Percentiles rank a stretch among this genome's conserved stretches.
These are phyloP conservation scores for Hymenotorrendiella dingleyae DNA, from an alignment of 2,329 filamentous ascomycete species.

Conservation along the genomic window DNA sequence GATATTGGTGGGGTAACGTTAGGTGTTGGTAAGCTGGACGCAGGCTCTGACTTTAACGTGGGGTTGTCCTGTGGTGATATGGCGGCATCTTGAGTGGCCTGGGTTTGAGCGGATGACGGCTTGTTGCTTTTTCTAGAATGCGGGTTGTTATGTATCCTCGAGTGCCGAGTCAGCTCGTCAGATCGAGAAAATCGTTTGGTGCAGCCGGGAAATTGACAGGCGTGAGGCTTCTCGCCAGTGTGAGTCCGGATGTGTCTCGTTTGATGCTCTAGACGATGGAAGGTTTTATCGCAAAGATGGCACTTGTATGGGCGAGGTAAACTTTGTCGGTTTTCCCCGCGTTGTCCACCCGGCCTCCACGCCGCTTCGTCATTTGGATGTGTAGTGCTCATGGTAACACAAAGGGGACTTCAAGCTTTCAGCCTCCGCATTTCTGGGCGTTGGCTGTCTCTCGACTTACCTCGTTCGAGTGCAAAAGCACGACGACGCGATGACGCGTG, in stretches of 20 bases:
- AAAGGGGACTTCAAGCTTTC: too few species aligned
- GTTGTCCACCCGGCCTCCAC: constrained; percentile 31
- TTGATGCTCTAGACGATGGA: constrained; percentile 96
- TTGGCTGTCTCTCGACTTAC: too few species aligned
- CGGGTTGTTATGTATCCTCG: constrained; percentile 97
- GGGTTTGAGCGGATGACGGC: constrained; percentile 83
- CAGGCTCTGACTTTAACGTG: constrained; percentile 78
- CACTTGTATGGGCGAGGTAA: constrained; percentile 97
- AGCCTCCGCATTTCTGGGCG: too few species aligned
- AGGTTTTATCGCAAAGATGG: constrained; percentile 95
- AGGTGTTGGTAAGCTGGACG: too few species aligned
- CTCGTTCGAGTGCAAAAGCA: too few species aligned
- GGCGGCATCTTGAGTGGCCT: too few species aligned
- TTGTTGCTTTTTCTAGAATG: constrained; percentile 94
- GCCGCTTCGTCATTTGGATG: too few species aligned
- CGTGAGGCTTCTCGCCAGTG: constrained; percentile 96
- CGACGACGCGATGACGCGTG: too few species aligned
- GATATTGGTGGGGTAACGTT: constrained; percentile 93
- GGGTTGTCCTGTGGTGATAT: constrained; percentile 12
- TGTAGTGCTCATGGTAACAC: too few species aligned
- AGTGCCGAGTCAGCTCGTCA: constrained; percentile 93
- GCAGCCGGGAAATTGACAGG: constrained; percentile 91
- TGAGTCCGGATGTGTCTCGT: constrained; percentile 87
- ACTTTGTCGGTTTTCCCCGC: constrained; percentile 45
- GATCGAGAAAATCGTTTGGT: constrained; percentile 95